These are phyloP conservation scores for Colletotrichum graminicola DNA, from an alignment of 2,329 filamentous ascomycete genomes.

Conservation along the genomic window DNA sequence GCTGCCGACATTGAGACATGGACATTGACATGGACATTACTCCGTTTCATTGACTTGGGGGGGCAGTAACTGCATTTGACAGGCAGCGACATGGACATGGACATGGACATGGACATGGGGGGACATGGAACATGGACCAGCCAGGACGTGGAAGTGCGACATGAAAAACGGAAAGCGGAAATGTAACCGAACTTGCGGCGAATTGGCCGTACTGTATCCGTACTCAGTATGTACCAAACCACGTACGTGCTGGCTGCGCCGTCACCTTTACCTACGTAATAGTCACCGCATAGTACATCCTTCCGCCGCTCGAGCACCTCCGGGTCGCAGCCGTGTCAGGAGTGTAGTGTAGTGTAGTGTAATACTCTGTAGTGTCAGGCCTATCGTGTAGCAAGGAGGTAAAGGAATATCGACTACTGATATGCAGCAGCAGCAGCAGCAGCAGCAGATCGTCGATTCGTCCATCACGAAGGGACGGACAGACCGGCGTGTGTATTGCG, in stretches of 20 bases:
- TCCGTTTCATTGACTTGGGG: too few species aligned
- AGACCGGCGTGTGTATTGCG: too few species aligned
- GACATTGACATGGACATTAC: not conserved
- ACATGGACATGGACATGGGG: too few species aligned
- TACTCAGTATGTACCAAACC: too few species aligned
- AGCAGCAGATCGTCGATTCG: not conserved
- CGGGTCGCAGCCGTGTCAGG: slow-evolving; percentile 4
- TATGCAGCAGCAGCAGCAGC: not conserved
- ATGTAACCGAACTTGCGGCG: not conserved
- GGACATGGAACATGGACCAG: too few species aligned
- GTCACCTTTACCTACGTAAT: too few species aligned
- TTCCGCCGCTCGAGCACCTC: slow-evolving; percentile 4
- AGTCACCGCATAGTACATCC: not conserved
- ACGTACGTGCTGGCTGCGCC: not conserved
- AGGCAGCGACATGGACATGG: not conserved
- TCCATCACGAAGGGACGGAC: not conserved
- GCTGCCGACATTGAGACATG: not conserved
- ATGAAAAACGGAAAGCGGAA: not conserved
- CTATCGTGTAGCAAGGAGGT: not conserved
- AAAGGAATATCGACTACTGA: not conserved
- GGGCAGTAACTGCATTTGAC: too few species aligned
- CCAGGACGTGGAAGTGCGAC: too few species aligned
- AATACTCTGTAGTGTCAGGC: not conserved
- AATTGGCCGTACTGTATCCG: too few species aligned
- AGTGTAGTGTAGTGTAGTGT: too few species aligned